Percentiles rank a stretch among this genome's conserved stretches.
Conservation (phyloP, 139 green algal genomes). For the Micromonas pusilla region DNA sequence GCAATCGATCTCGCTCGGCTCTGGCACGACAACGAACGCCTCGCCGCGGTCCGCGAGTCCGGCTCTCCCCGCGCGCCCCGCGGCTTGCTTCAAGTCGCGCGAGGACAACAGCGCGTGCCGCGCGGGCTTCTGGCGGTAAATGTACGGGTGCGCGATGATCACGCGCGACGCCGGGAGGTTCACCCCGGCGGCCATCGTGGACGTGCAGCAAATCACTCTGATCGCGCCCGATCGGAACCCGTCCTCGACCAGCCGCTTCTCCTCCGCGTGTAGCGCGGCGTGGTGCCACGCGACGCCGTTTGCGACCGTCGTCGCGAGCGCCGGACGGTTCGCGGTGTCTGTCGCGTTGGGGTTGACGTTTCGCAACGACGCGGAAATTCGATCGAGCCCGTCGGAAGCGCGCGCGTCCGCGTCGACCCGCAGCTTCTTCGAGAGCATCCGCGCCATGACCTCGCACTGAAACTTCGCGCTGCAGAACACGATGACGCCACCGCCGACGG, state of each 20-base stretch:
- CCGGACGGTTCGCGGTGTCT: no score
- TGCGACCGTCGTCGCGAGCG: neutral
- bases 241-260: conserved; percentile 65
- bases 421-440: neutral
- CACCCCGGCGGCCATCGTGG: conserved; percentile 71
- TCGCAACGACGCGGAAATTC: no score
- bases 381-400: neutral
- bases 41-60: conserved; percentile 32
- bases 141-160: conserved; percentile 29
- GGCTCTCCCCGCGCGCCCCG: conserved; percentile 39
- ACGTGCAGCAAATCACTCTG: conserved; percentile 82
- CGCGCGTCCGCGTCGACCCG: neutral
- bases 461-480: conserved; percentile 76
- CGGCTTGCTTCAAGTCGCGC: conserved; percentile 35
- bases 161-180: conserved; percentile 46
- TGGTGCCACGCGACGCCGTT: conserved; percentile 78
- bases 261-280: conserved; percentile 35
- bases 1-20: neutral
- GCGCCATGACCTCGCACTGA: conserved; percentile 34
- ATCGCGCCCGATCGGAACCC: conserved; percentile 66
- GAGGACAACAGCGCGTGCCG: neutral
- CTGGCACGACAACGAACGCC: neutral
- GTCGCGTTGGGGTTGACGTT: no score
- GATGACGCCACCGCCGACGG: conserved; percentile 72
- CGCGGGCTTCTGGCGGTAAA: neutral